Evolutionary conservation across 768 basidiomycete species (phyloP), one percentile per base, ranked within the genome.

Genomic region (Auricularia heimuer): DNA sequence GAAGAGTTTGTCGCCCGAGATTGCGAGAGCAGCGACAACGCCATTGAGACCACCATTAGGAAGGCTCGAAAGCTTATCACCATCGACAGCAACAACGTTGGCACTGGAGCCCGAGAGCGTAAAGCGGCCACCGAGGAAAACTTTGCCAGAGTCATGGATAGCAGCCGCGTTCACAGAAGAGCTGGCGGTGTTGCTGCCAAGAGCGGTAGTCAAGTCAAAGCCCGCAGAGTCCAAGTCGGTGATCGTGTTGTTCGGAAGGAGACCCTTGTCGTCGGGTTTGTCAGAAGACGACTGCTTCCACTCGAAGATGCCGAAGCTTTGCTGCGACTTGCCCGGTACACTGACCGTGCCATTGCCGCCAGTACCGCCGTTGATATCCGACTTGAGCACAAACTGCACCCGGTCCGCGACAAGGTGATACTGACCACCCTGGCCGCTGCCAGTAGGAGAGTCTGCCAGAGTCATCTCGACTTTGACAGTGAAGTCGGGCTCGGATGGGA

Each of bases 241-340:
- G 72, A 89, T 77, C 11, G 87, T 84, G 2, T 83, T 73, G 72
- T 93, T 94, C 1, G 86, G 77, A 54, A 95, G 77, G 2, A 77
- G 72, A 11, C 82, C 76, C 3, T 85, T 85, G 6, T 86, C 88
- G 70, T 92, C 87, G 29, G 81, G 74, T 39, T 76, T 74, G 2
- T 73, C 65, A 1, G 76, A 64, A 21, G 71, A 73, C 63, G 75
- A 76, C 37, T 88, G 75, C 29, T 88, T 85, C 90, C 90, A 98
- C 74, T 98, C 96, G 68, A 91, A 87, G 69, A 97, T 87, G 12
- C 96, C 96, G 71, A 92, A 94, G 2, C 86, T 85, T 24, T 73
- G 77, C 44, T 78, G 78, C 12, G 76, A 73, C n/a, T 54, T 47
- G 73, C 75, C 66, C 68, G 65, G 14, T 69, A 68, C 35, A 70